Evolutionary conservation across 1,284 basidiomycete genomes (phyloP).

Genomic region (Naganishia albida): DNA sequence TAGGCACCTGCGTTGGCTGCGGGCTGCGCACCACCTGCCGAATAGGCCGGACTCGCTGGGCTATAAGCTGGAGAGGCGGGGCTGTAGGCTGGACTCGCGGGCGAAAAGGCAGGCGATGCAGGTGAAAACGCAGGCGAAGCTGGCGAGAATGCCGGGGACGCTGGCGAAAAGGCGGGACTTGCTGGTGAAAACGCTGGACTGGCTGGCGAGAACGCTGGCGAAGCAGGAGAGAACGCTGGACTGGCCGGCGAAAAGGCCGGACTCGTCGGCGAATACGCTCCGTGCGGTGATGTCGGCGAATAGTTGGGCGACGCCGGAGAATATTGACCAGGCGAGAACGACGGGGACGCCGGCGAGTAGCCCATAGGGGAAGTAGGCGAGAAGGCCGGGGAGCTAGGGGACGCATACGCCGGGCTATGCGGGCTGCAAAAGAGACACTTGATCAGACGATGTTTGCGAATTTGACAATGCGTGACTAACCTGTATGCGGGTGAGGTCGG

Average conservation of each 20-base stretch:
- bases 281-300: slow-evolving; percentile 73
- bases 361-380: slow-evolving; percentile 56
- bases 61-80: slow-evolving; percentile 78
- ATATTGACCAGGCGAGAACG: slow-evolving; percentile 72
- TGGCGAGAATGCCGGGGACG: slow-evolving; percentile 65
- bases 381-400: slow-evolving; percentile 35
- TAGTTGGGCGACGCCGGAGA: slow-evolving; percentile 64
- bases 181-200: slow-evolving; percentile 81
- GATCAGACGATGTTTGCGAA: background rate
- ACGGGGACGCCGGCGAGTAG: slow-evolving; percentile 66
- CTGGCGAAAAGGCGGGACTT: slow-evolving; percentile 48
- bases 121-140: slow-evolving; percentile 62
- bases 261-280: slow-evolving; percentile 76
- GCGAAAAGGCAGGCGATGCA: slow-evolving; percentile 66
- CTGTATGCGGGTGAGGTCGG: slow-evolving; percentile 79
- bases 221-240: slow-evolving; percentile 59
- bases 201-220: slow-evolving; percentile 53
- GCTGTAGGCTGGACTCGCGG: slow-evolving; percentile 81
- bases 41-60: slow-evolving; percentile 80
- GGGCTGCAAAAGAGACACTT: background rate
- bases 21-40: slow-evolving; percentile 67
- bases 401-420: slow-evolving; percentile 29
- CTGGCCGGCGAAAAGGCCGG: slow-evolving; percentile 53
- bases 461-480: slow-evolving; percentile 36
- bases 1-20: slow-evolving; percentile 31